Conservation (phyloP, 148 eudicot genomes). For the Cornus controversa region DNA sequence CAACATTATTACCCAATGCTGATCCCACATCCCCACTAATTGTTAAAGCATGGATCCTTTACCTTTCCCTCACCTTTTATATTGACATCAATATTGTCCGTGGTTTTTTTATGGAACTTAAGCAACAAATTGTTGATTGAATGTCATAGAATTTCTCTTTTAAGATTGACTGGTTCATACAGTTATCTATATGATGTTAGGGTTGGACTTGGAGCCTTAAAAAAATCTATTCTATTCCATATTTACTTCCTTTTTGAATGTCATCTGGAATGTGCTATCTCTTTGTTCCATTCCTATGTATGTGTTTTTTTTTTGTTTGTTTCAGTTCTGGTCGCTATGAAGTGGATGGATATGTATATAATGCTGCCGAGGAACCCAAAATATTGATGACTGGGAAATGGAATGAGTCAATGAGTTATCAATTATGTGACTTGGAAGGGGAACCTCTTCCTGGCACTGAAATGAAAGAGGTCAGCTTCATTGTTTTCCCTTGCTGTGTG, state of each 20-base stretch:
- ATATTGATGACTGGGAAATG: slow-evolving; percentile 98
- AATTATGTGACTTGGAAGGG: slow-evolving; percentile 92
- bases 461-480: slow-evolving; percentile 71
- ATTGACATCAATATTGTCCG: neutral
- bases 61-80: neutral
- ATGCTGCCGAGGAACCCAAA: slow-evolving; percentile 91
- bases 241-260: neutral
- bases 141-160: slow-evolving; percentile 5
- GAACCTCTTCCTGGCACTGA: slow-evolving; percentile 89
- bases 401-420: slow-evolving; percentile 89
- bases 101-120: neutral
- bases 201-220: neutral
- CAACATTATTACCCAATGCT: too few species aligned
- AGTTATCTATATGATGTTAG: neutral
- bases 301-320: slow-evolving; percentile 20
- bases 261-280: neutral
- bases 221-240: neutral
- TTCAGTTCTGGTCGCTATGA: slow-evolving; percentile 93
- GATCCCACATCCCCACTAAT: neutral
- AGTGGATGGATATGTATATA: slow-evolving; percentile 97
- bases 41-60: neutral
- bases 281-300: neutral
- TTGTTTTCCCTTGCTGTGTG: neutral
- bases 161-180: neutral
- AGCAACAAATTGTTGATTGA: neutral